Percentiles rank a stretch among this genome's conserved stretches.
phyloP scores from a whole-genome alignment of 2,329 filamentous ascomycete genomes.

The Dendrostoma leiphaemia region DNA sequence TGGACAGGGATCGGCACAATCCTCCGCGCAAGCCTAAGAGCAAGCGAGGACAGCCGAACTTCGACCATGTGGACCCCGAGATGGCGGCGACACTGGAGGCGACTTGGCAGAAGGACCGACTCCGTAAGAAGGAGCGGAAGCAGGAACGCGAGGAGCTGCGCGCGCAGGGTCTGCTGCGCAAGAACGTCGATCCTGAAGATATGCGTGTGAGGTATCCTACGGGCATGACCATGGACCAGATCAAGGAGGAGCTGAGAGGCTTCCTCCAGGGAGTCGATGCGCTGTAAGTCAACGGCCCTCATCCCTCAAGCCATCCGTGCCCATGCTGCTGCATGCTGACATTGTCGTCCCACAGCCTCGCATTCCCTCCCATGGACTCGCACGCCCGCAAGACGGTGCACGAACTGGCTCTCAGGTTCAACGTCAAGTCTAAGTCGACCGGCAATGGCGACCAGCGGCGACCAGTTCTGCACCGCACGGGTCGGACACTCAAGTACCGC shows the following conservation, averaged over 20 bases:
- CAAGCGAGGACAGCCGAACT: slow-evolving; percentile 46
- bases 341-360: slow-evolving; percentile 48
- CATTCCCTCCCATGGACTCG: slow-evolving; percentile 82
- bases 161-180: slow-evolving; percentile 63
- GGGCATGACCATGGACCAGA: slow-evolving; percentile 68
- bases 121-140: slow-evolving; percentile 70
- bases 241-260: slow-evolving; percentile 68
- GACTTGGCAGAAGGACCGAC: slow-evolving; percentile 65
- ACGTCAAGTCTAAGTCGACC: slow-evolving; percentile 79
- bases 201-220: slow-evolving; percentile 69
- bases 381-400: slow-evolving; percentile 75
- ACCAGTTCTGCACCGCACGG: slow-evolving; percentile 74
- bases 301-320: neutral
- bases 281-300: slow-evolving; percentile 48
- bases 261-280: slow-evolving; percentile 66
- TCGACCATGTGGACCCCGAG: slow-evolving; percentile 65
- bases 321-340: slow-evolving; percentile 9
- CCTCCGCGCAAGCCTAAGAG: slow-evolving; percentile 62
- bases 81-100: slow-evolving; percentile 57
- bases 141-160: slow-evolving; percentile 68
- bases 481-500: slow-evolving; percentile 60
- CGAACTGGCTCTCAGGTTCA: slow-evolving; percentile 70
- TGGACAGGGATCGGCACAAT: slow-evolving; percentile 75
- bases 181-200: slow-evolving; percentile 52
- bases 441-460: slow-evolving; percentile 73